A percentile compares a stretch with the other conserved stretches of the same genome.
Conservation (phyloP, 441 rosid species). For the Adansonia madagascariensis region DNA sequence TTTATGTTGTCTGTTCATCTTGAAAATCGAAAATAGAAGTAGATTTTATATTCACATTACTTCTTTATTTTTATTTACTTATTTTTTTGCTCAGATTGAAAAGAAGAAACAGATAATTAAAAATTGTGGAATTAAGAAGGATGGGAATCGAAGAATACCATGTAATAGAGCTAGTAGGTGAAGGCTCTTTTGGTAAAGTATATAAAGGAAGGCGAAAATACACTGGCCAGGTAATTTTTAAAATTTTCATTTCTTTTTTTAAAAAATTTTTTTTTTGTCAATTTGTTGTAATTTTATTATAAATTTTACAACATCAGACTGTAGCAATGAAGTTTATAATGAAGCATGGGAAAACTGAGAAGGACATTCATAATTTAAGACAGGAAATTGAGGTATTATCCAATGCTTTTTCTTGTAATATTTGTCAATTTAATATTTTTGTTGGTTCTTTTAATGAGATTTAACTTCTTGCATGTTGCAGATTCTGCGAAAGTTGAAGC, state of each 20-base stretch:
- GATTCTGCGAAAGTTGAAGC: slow-evolving; percentile 95
- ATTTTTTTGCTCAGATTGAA: not conserved
- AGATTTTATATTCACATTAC: not conserved
- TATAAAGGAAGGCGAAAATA: slow-evolving; percentile 87
- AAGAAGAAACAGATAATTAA: not conserved
- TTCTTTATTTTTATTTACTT: not conserved
- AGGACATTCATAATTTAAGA: slow-evolving; percentile 85
- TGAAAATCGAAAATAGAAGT: not conserved
- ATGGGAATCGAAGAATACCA: slow-evolving; percentile 93
- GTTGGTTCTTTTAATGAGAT: not conserved
- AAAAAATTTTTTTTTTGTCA: not conserved
- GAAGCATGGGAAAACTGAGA: slow-evolving; percentile 95
- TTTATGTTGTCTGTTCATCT: slow-evolving; percentile 7
- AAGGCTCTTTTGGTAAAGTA: slow-evolving; percentile 95
- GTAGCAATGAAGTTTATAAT: slow-evolving; percentile 97
- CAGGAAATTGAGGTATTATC: slow-evolving; percentile 89
- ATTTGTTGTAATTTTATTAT: not conserved
- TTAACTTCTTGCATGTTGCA: slow-evolving; percentile 39
- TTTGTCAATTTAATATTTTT: not conserved
- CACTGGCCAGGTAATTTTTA: slow-evolving; percentile 72
- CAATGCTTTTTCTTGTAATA: not conserved
- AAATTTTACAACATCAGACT: slow-evolving; percentile 51
- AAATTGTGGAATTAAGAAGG: not conserved
- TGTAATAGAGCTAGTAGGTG: slow-evolving; percentile 94
- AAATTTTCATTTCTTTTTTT: not conserved